Base-by-base conservation (phyloP, 78 protist genomes). In the Emiliania huxleyi region DNA sequence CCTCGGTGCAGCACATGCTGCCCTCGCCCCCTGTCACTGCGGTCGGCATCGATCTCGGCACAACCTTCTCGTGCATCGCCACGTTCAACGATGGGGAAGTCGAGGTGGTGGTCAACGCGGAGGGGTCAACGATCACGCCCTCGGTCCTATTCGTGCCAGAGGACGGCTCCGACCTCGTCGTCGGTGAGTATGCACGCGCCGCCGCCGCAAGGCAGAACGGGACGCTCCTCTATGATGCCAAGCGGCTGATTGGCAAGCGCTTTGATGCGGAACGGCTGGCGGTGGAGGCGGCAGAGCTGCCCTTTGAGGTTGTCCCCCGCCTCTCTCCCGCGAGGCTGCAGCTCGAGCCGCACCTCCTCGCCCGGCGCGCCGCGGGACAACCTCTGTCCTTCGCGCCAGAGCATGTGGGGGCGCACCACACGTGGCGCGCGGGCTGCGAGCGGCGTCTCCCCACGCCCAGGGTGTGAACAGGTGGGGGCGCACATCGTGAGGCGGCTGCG, bases 41-140 rank as follows among this genome's bases (percentile, higher is more conserved):
- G 29, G 85, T 77, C 48, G 85, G 94, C 84, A 87, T 93, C 73
- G 94, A 93, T 48, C 92, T 93, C 38, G 94, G 94, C 48, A 93
- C 94, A 5, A 93, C 90, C 12, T 85, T 62, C n/a, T 40, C 71
- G 15, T 87, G 91, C 49, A 40, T 84, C 45, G 91, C 91, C 69
- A 48, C 69, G 21, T 56, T 93, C 33, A 71, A 79, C 21, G 35
- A 93, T 37, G 89, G 89, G 56, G 48, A 43, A 26, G 46, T 90
- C 42, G 1, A 3, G 23, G 49, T 93, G 33, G 62, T 79, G 35
- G 5, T 23, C 37, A 35, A 29, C 29, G 55, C 11, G 26, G 92
- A 42, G 26, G 26, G 45, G 21, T 29, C 71, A 5, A 44, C 94
- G 18, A 93, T 56, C 62, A 90, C 91, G 6, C 79, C 94, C 22